Base-by-base conservation (phyloP, 1,139 yeast genomes). In the Hyphopichia fennica region DNA sequence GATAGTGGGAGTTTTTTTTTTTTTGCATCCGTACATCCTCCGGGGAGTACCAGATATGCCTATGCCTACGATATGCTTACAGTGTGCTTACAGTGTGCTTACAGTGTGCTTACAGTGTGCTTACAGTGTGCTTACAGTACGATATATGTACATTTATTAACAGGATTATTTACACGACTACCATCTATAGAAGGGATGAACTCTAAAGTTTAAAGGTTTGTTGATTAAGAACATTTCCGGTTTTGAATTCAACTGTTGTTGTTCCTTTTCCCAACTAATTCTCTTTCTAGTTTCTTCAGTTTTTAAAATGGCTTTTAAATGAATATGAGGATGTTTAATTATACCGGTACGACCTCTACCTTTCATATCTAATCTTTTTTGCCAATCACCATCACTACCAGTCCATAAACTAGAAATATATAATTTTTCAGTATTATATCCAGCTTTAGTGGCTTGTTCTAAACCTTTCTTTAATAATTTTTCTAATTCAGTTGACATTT, bases 281-380 rank as follows among this genome's bases (percentile, higher is more conserved):
- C 95, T 78, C 44, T 67, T 63, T 54, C 71, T 69, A 18, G 95
- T 85, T 52, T 81, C 79, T 36, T 75, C 70, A 7, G 87, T 75
- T 61, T 82, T 85, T 49, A 91, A 72, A 47, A 91, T 75, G 41
- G 87, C 89, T 65, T 86, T 82, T 38, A 91, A 81, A 62, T 93
- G 96, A 43, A 89, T 80, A 61, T 79, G 85, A 49, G 86, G 82
- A 60, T 88, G 95, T 34, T 75, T 77, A 41, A 87, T 78, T 41
- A 87, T 67, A 58, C 98, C 98, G 32, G 79, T 74, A 63, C 96
- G 81, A 50, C 97, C 97, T 70, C 98, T 83, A 48, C 95, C 96
- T 69, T 89, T 90, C 57, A 79, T 75, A 53, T 91, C 96, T n/a
- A 83, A 65, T 61, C 95, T 79, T 63, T 80, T 84, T 39, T 62